Evolutionary conservation across 805 yeast species (phyloP), one percentile per base, ranked within the genome.

Genomic region (Alloascoidea hylecoeti): DNA sequence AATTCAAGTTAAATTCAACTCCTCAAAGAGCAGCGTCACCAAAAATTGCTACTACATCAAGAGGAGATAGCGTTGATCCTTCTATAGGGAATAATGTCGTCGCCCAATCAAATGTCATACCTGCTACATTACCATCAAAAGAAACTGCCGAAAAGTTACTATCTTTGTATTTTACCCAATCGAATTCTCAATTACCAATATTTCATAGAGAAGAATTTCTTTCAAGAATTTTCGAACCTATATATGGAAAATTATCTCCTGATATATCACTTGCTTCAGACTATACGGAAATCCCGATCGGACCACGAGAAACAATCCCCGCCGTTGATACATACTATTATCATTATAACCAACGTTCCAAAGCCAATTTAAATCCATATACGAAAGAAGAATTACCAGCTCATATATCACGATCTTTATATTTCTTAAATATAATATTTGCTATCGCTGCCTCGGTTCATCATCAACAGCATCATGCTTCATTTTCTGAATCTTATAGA

Each of bases 171-270:
- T 88, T 88, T 51, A 72, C 80, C 15, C 86, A 80, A 48, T 71
- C 88, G 12, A 86, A 88, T 51, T 64, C 94, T 2, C 95, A 85
- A 53, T 55, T 83, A 18, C 96, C 96, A 0, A 66, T 88, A 3
- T 57, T 86, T 35, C 95, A 88, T 52, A 66, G 95, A 18, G 94
- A 84, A 48, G 72, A 69, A 45, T 86, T 85, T 49, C 54, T 88
- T 33, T 60, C 61, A 35, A 60, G 63, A 18, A 75, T 73, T 49
- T 86, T 81, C 51, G 72, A 74, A 46, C 96, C 95, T 0, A 65
- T 86, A 1, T 86, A 86, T 52, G 96, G 96, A 0, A 56, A 65
- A 3, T 59, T 81, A 42, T 70, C 78, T 12, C 48, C 61, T 0
- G 59, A 60, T 18, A 58, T 72, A 1, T 60, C 76, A 4, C 59